Percentiles rank a stretch among this genome's conserved stretches.
phyloP scores from a whole-genome alignment of 75 land plant species.

The Ceratopteris richardii region DNA sequence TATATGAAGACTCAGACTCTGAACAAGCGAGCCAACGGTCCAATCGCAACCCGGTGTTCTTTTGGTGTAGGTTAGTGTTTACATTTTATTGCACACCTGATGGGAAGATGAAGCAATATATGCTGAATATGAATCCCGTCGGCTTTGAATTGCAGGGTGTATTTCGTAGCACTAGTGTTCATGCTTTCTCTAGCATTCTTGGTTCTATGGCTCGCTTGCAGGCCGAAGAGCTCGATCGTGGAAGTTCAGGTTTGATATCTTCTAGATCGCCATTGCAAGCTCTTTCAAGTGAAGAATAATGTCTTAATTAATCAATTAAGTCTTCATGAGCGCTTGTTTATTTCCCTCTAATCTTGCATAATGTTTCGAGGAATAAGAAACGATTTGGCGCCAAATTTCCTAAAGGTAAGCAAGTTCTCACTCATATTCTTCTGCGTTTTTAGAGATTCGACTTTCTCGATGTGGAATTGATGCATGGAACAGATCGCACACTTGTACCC shows the following conservation, averaged over 20 bases:
- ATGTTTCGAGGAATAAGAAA: background rate
- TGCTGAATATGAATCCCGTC: background rate
- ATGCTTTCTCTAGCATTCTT: background rate
- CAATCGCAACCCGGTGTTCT: background rate
- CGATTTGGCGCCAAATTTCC: background rate
- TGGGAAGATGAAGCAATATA: background rate
- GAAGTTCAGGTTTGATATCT: background rate
- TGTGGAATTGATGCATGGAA: slow-evolving; percentile 16
- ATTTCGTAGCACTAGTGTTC: background rate
- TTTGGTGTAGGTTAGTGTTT: background rate
- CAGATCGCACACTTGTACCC: slow-evolving; percentile 20
- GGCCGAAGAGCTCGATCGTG: background rate
- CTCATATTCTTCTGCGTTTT: background rate
- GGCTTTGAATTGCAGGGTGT: background rate
- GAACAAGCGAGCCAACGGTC: too few relatives aligned
- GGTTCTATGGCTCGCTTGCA: background rate
- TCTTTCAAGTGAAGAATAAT: background rate
- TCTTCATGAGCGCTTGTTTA: background rate
- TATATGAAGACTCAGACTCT: background rate
- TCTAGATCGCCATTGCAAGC: background rate
- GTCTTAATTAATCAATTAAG: background rate
- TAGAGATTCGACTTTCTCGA: slow-evolving; percentile 16
- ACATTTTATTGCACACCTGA: background rate
- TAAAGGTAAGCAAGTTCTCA: background rate
- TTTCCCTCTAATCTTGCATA: background rate